Evolutionary conservation across 2,329 filamentous ascomycete genomes (phyloP).

Genomic region (Hypoxylon rubiginosum): DNA sequence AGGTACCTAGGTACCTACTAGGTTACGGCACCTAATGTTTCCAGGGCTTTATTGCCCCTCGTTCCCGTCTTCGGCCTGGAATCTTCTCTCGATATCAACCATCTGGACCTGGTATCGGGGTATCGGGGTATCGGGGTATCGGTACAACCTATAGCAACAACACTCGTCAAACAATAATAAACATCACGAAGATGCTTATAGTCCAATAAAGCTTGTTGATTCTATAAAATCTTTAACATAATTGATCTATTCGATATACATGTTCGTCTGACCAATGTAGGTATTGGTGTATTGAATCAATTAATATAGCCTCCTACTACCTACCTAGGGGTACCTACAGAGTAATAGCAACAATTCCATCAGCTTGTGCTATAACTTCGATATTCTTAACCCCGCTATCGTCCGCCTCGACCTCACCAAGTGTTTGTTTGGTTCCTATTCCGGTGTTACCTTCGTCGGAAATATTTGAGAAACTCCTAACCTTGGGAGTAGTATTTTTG

Average conservation of each 20-base stretch:
- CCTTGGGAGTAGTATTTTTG: not conserved
- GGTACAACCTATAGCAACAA: too few species aligned
- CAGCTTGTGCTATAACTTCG: slow-evolving; percentile 32
- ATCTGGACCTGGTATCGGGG: slow-evolving; percentile 10
- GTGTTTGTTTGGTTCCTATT: slow-evolving; percentile 5
- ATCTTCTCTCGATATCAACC: slow-evolving; percentile 33
- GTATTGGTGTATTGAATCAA: not conserved
- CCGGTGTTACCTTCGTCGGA: not conserved
- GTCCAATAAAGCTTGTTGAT: not conserved
- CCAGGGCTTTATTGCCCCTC: slow-evolving; percentile 41
- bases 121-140: slow-evolving; percentile 4
- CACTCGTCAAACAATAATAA: slow-evolving; percentile 3
- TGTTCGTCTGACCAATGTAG: not conserved
- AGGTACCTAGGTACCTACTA: too few species aligned
- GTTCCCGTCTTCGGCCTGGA: slow-evolving; percentile 43
- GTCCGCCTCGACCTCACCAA: slow-evolving; percentile 34
- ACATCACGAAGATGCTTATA: not conserved
- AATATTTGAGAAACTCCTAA: not conserved
- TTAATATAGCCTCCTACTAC: not conserved
- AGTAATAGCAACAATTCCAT: slow-evolving; percentile 29
- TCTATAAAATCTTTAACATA: not conserved
- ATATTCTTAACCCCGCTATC: slow-evolving; percentile 44
- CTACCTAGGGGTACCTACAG: not conserved
- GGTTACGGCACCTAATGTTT: slow-evolving; percentile 20
- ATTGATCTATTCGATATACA: not conserved